A percentile compares a stretch with the other conserved stretches of the same genome.
Conservation (phyloP, 768 basidiomycete genomes). For the Suillus alpinus region DNA sequence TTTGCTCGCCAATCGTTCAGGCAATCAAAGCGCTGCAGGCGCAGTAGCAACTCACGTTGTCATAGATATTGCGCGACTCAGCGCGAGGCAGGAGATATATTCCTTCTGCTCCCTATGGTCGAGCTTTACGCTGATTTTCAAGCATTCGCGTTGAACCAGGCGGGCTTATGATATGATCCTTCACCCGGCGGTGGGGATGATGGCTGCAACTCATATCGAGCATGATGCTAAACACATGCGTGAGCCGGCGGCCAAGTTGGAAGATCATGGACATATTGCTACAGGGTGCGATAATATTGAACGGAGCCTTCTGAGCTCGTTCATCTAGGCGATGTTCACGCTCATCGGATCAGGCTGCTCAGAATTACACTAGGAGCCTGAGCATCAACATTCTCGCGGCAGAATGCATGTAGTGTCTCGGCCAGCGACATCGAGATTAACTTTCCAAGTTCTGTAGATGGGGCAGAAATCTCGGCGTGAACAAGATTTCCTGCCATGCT, state of each 20-base stretch:
- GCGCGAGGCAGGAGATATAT: background rate
- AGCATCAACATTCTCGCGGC: too few species aligned
- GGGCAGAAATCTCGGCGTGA: background rate
- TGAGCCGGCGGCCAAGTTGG: background rate
- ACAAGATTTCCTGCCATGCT: background rate
- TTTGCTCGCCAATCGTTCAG: background rate
- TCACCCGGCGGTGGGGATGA: background rate
- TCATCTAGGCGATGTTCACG: background rate
- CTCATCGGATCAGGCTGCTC: too few species aligned
- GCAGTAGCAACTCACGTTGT: too few species aligned
- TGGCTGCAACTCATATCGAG: background rate
- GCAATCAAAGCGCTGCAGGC: too few species aligned
- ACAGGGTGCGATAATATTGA: background rate
- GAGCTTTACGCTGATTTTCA: background rate
- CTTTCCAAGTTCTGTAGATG: too few species aligned
- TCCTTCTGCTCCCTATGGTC: background rate
- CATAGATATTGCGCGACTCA: too few species aligned
- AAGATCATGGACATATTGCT: background rate
- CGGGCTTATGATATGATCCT: background rate
- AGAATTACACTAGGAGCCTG: too few species aligned
- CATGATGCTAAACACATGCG: background rate
- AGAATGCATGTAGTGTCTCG: too few species aligned
- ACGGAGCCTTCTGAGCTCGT: background rate
- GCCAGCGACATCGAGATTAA: too few species aligned
- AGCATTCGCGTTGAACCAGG: background rate